Evolutionary conservation across 208 protist genomes (phyloP), one percentile per base, ranked within the genome.

Genomic region (Trypanosoma scelopori): DNA sequence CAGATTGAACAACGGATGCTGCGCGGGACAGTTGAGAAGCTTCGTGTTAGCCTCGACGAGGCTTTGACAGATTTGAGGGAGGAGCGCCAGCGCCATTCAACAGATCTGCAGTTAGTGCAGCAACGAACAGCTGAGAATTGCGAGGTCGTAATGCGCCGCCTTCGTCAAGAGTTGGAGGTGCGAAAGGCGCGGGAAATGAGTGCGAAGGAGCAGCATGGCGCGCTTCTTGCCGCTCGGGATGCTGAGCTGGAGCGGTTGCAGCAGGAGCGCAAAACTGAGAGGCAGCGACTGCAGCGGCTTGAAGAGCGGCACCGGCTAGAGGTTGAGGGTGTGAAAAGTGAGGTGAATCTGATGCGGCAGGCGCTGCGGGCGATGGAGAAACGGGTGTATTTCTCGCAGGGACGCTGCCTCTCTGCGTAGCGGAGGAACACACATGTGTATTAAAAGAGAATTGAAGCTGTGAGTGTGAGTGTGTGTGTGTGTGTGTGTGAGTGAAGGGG

Each of bases 331-430:
- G 81, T 91, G 20, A 72, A 76, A 45, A 94, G 79, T 39, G 84
- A 94, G 61, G 71, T 91, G 45, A 78, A 83, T 55, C 53, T 89
- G 35, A 91, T 94, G 88, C 82, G 82, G 45, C 81, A 91, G 64
- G 74, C 79, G 11, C 56, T 94, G 53, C 84, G 85, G 48, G 70
- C 78, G 37, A 81, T 94, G 78, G 82, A 94, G 72, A 88, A 87
- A 59, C 65, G 72, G 20, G 74, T 91, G 57, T 91, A 85, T 62
- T 91, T 81, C 70, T 70, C 78, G 13, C 56, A 76, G 5, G 63
- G 60, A 15, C 65, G 74, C 0, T 61, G 60, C 20, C 52, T 66
- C 9, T 49, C 28, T 3, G 28, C 25, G 41, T 74, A 63, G 28
- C 12, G 12, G 30, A 6, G 13, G 25, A 3, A 37, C 32, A 9